phyloP scores from a whole-genome alignment of 139 green algal genomes.

The Chlamydomonas urium region DNA sequence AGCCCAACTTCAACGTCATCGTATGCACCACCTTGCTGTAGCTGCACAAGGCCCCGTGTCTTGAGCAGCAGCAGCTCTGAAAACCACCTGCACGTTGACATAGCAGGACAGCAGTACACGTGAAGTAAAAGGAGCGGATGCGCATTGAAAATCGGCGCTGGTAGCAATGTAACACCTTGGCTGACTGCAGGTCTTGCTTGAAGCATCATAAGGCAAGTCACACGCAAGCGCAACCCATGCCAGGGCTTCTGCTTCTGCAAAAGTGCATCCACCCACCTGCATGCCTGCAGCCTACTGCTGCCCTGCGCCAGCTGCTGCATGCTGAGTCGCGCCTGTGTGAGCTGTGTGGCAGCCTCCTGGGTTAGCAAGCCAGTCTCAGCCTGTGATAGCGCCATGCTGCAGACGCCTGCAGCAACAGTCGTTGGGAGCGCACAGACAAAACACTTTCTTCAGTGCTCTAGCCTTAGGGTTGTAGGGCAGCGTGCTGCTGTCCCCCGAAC shows the following conservation, averaged over 20 bases:
- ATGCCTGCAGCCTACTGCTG: conserved; percentile 8
- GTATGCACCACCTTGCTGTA: background rate
- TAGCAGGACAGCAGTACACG: background rate
- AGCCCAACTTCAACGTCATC: background rate
- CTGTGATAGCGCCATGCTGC: too few species aligned
- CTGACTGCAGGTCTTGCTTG: background rate
- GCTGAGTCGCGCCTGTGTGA: background rate
- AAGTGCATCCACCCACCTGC: background rate
- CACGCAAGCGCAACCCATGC: background rate
- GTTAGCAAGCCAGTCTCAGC: too few species aligned
- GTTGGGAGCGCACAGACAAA: too few species aligned
- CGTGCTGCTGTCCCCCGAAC: too few species aligned
- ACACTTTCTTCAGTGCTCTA: too few species aligned
- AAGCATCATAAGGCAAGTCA: background rate
- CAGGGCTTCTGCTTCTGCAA: background rate
- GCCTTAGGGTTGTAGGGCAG: too few species aligned
- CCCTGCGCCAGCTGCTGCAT: background rate
- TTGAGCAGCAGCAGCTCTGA: conserved; percentile 10
- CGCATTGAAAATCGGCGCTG: background rate
- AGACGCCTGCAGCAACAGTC: too few species aligned
- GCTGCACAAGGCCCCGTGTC: background rate
- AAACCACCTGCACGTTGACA: background rate
- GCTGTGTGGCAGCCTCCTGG: conserved; percentile 1
- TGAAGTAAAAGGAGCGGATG: background rate
- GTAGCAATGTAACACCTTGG: background rate